Evolutionary conservation across 2,329 filamentous ascomycete genomes (phyloP), one percentile per base, ranked within the genome.

Genomic region (Colletotrichum horii): DNA sequence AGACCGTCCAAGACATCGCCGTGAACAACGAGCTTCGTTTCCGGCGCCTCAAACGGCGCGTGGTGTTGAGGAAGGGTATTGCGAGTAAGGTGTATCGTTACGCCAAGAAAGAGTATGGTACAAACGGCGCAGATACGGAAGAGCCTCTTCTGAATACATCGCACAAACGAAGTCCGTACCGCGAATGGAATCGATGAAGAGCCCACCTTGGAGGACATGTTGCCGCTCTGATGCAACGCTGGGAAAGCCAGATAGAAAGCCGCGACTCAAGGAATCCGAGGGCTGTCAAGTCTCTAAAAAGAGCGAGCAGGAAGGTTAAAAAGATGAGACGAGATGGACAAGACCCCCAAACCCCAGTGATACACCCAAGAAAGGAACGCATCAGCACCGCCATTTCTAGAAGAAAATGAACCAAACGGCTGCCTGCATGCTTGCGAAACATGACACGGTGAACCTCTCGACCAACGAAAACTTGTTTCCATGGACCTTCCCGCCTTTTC

Each of bases 11-110:
- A 72, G 8, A 55, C 30, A n/a, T 61, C 60, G 22, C 76, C 76
- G n/a, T 78, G 76, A 43, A 78, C 75, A 30, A 69, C 61, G 30
- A 56, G 67, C 16, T 68, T 71, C 36, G 68, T 75, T 56, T 28
- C 34, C 19, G 76, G 76, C 22, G 71, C 62, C n/a, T 61, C 62
- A 52, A 68, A 77, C 6, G 76, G 74, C 22, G 65, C 52, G 43
- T 77, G 76, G 36, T 77, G 76, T 14, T 26, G 28, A 22, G 38
- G 66, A 36, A 52, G 56, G 26, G 66, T 68, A 9, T 60, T 36
- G 52, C 38, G 66, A 48, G 66, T 58, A 48, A 74, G 74, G 38
- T 69, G 36, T 34, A 70, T 32, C 30, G 32, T n/a, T 24, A 77
- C 38, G 32, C 55, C 56, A 32, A 71, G 22, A 9, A 69, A 61